phyloP scores from a whole-genome alignment of 129 eudicot species.

The Saposhnikovia divaricata region DNA sequence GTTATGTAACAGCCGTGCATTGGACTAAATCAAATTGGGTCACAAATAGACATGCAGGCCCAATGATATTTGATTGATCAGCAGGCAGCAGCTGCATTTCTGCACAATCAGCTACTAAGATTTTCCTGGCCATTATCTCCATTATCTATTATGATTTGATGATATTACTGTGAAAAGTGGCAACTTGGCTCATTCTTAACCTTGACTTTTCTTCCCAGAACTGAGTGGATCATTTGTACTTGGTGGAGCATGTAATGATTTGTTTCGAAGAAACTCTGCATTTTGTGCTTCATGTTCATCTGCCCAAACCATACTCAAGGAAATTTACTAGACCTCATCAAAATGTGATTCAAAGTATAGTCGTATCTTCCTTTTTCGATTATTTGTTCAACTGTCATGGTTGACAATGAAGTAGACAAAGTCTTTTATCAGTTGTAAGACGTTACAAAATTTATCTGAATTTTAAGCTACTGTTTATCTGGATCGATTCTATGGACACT shows the following conservation, averaged over 20 bases:
- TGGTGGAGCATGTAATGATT: background rate
- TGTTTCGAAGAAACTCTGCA: background rate
- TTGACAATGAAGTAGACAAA: background rate
- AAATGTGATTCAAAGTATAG: background rate
- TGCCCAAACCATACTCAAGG: background rate
- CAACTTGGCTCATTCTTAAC: background rate
- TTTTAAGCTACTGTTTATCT: too few species aligned
- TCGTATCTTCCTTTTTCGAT: background rate
- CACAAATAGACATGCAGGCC: background rate
- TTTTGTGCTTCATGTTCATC: background rate
- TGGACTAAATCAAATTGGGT: too few species aligned
- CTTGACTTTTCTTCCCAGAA: background rate
- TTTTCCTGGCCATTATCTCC: background rate
- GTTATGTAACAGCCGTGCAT: too few species aligned
- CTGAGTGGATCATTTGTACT: background rate
- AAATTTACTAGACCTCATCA: background rate
- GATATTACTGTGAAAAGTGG: background rate
- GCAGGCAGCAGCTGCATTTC: background rate
- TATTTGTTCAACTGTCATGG: background rate
- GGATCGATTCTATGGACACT: background rate
- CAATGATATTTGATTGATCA: background rate
- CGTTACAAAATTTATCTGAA: background rate
- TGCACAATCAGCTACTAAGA: background rate
- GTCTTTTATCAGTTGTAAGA: background rate
- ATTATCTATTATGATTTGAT: background rate